Evolutionary conservation across 371 early-diverging fungal species (phyloP).

Genomic region (Lichtheimia ornata): DNA sequence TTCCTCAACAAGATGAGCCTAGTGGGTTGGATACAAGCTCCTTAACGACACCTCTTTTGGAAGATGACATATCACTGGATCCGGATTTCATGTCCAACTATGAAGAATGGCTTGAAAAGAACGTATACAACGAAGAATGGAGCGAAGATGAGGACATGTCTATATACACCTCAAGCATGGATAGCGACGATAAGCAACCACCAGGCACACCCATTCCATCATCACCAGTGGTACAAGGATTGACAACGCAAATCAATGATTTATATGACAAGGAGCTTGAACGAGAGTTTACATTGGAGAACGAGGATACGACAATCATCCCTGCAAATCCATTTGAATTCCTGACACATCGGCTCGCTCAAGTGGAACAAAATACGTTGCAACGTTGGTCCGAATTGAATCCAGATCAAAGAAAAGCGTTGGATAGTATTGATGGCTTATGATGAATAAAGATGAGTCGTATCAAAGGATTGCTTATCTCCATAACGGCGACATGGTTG

Average conservation of each 20-base stretch:
- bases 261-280: conserved; percentile 30
- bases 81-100: conserved; percentile 58
- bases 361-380: conserved; percentile 33
- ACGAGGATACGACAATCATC: background rate
- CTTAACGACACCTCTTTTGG: conserved; percentile 20
- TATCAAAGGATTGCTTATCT: too few species aligned
- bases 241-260: conserved; percentile 23
- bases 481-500: too few species aligned
- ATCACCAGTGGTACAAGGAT: conserved; percentile 16
- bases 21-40: conserved; percentile 13
- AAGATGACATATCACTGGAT: conserved; percentile 36
- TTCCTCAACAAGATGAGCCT: conserved; percentile 37
- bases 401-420: background rate
- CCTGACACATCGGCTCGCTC: conserved; percentile 18
- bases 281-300: conserved; percentile 20
- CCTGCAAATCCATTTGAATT: conserved; percentile 24
- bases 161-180: background rate
- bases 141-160: background rate
- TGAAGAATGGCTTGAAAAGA: conserved; percentile 67
- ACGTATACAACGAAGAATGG: conserved; percentile 41
- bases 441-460: too few species aligned
- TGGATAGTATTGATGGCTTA: background rate
- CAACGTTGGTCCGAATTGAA: conserved; percentile 14
- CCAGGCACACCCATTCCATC: conserved; percentile 16
- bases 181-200: background rate